Evolutionary conservation across 116 monocot genomes (phyloP).

Genomic region (Trichopus zeylanicus): DNA sequence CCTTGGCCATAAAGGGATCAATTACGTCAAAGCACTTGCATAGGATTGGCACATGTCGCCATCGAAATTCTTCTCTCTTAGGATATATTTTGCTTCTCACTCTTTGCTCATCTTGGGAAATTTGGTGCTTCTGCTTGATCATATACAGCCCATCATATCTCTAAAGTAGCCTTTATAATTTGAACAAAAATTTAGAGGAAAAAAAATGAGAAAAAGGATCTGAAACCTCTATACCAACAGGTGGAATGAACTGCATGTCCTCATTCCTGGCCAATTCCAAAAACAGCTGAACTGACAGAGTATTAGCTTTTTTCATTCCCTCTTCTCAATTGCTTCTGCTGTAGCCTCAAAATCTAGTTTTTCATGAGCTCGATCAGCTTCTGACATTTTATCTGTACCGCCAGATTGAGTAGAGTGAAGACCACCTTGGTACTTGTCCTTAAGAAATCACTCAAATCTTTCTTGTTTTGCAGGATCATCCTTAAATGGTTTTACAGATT

Average conservation of each 20-base stretch:
- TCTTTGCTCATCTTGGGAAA: slow-evolving; percentile 29
- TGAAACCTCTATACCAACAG: slow-evolving; percentile 29
- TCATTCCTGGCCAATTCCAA: slow-evolving; percentile 14
- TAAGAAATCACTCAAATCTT: slow-evolving; percentile 91
- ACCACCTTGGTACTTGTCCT: slow-evolving; percentile 90
- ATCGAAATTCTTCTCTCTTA: slow-evolving; percentile 77
- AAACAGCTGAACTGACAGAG: slow-evolving; percentile 5
- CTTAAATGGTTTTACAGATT: slow-evolving; percentile 65
- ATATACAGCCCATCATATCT: too few species aligned
- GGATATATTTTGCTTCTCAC: slow-evolving; percentile 27
- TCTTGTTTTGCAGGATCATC: slow-evolving; percentile 87
- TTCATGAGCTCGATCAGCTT: slow-evolving; percentile 75
- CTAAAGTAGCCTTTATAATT: too few species aligned
- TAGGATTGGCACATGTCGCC: slow-evolving; percentile 73
- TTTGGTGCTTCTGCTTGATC: slow-evolving; percentile 16
- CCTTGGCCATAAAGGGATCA: slow-evolving; percentile 97
- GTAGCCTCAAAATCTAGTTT: slow-evolving; percentile 87
- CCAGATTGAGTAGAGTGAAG: slow-evolving; percentile 59
- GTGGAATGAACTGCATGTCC: slow-evolving; percentile 42
- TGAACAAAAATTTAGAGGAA: background rate
- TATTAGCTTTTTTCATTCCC: slow-evolving; percentile 13
- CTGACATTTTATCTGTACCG: slow-evolving; percentile 41
- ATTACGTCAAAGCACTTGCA: slow-evolving; percentile 90
- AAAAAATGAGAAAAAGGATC: background rate
- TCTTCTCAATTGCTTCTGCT: slow-evolving; percentile 62